Evolutionary conservation across 148 eudicot species (phyloP).

Genomic region (Persicaria tinctoria): DNA sequence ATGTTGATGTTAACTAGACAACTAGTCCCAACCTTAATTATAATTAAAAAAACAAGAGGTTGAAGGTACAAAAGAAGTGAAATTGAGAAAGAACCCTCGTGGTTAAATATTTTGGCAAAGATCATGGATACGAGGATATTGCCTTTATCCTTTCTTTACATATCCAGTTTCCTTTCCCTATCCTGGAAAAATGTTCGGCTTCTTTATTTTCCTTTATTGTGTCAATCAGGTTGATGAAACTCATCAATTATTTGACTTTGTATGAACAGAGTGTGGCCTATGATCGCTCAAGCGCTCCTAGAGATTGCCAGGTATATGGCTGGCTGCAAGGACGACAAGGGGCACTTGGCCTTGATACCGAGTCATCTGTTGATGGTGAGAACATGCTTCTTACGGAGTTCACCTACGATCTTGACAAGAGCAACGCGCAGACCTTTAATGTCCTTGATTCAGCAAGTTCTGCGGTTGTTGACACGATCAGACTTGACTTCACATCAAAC

Average conservation of each 20-base stretch:
- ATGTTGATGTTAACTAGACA: too few relatives aligned
- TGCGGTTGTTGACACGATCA: conserved; percentile 45
- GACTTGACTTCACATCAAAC: conserved; percentile 68
- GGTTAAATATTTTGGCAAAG: too few relatives aligned
- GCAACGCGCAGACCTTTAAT: conserved; percentile 70
- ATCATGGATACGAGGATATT: too few relatives aligned
- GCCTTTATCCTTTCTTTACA: too few relatives aligned
- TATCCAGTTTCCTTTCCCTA: too few relatives aligned
- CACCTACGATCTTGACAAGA: conserved; percentile 75
- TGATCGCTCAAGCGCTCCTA: conserved; percentile 87
- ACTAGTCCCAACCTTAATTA: too few relatives aligned
- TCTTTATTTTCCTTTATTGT: neutral
- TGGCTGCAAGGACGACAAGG: conserved; percentile 41
- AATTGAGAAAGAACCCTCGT: too few relatives aligned
- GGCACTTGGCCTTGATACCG: conserved; percentile 19
- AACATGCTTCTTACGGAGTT: conserved; percentile 64
- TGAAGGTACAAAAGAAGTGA: too few relatives aligned
- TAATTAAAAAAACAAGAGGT: too few relatives aligned
- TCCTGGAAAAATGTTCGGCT: too few relatives aligned
- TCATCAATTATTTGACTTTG: neutral
- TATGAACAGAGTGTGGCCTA: conserved; percentile 71
- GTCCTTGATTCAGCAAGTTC: conserved; percentile 42
- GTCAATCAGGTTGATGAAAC: neutral
- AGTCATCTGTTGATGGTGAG: conserved; percentile 25
- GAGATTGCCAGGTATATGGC: conserved; percentile 65